A percentile compares a stretch with the other conserved stretches of the same genome.
Conservation (phyloP, 129 eudicot genomes). For the Dittrichia graveolens region DNA sequence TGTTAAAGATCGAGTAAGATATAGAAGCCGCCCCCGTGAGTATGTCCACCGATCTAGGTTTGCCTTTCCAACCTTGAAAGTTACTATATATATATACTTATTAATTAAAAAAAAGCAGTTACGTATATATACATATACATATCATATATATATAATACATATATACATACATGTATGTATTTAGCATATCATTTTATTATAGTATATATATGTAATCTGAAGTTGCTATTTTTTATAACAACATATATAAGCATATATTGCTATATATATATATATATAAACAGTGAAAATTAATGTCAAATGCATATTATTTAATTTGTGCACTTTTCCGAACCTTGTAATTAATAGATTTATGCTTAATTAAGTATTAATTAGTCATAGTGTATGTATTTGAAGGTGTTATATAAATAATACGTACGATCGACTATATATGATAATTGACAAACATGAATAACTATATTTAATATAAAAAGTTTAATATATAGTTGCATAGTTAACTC, state of each 20-base stretch:
- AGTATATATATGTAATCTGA: not conserved
- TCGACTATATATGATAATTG: too few species aligned
- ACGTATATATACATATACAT: not conserved
- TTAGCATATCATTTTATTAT: not conserved
- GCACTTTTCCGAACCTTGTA: too few species aligned
- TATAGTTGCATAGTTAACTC: not conserved
- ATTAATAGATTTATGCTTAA: not conserved
- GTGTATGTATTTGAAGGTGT: not conserved
- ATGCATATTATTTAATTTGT: too few species aligned
- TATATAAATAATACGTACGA: not conserved
- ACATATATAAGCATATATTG: not conserved
- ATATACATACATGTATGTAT: not conserved
- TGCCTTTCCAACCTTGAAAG: constrained; percentile 58
- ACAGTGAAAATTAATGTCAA: not conserved
- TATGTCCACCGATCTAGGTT: constrained; percentile 39
- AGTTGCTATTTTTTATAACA: not conserved
- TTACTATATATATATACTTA: constrained; percentile 14
- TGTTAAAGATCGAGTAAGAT: constrained; percentile 29
- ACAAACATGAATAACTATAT: not conserved
- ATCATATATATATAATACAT: constrained; percentile 6
- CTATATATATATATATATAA: not conserved
- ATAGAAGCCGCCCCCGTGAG: constrained; percentile 42
- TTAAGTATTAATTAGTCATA: too few species aligned
- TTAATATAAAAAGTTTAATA: not conserved
- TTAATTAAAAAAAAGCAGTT: constrained; percentile 26